Conservation (phyloP, 2,329 filamentous ascomycete species). For the Cladophialophora bantiana region DNA sequence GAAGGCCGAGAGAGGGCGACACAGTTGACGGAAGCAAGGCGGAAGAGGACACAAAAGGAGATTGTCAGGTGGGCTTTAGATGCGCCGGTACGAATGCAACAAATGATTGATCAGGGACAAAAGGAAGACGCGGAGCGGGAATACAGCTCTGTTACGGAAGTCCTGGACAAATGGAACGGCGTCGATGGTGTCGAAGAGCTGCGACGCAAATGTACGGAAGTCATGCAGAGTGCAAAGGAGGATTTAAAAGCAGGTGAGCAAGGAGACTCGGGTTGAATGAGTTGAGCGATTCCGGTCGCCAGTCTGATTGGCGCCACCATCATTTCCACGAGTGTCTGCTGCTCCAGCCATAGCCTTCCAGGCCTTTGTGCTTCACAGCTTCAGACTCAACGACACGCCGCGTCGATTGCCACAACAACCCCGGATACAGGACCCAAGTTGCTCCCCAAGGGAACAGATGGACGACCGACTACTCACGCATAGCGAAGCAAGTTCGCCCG, state of each 20-base stretch:
- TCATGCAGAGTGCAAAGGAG: conserved; percentile 43
- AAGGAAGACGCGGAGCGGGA: conserved; percentile 50
- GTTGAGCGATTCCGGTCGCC: not conserved
- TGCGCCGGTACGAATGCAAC: conserved; percentile 49
- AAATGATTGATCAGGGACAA: conserved; percentile 49
- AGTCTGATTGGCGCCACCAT: not conserved
- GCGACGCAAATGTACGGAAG: conserved; percentile 48
- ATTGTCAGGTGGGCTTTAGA: conserved; percentile 56
- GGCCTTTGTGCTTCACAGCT: not conserved
- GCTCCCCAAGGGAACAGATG: not conserved
- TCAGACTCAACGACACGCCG: not conserved
- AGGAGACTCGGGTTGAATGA: conserved; percentile 16
- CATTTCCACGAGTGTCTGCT: not conserved
- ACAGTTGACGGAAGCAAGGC: conserved; percentile 42
- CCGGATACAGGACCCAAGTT: not conserved
- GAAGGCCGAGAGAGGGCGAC: conserved; percentile 44
- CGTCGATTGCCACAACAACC: not conserved
- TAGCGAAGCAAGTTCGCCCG: not conserved
- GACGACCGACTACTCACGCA: not conserved
- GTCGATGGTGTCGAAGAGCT: conserved; percentile 54
- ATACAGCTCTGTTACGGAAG: conserved; percentile 50
- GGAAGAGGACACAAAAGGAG: conserved; percentile 46
- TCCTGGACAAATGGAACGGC: conserved; percentile 53
- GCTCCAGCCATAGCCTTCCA: not conserved
- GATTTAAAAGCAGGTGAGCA: conserved; percentile 3